A percentile compares a stretch with the other conserved stretches of the same genome.
Evolutionary conservation across 192 early-diverging fungal genomes (phyloP).

Genomic region (Lobosporangium transversale): DNA sequence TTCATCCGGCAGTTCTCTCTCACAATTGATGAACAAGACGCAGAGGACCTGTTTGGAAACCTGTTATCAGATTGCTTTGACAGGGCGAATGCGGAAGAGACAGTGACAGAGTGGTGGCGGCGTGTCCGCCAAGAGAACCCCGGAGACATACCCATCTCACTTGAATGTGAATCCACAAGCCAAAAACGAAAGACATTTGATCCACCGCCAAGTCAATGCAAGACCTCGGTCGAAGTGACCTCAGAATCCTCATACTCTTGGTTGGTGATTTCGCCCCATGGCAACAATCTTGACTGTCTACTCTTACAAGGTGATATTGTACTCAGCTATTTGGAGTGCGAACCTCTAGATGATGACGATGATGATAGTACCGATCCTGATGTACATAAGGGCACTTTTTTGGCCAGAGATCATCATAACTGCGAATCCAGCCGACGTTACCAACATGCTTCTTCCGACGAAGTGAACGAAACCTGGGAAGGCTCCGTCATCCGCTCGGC

Average conservation of each 20-base stretch:
- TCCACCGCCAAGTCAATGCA: background rate
- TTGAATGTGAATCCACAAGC: slow-evolving; percentile 14
- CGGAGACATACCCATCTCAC: slow-evolving; percentile 14
- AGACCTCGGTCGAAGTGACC: slow-evolving; percentile 6
- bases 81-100: slow-evolving; percentile 7
- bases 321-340: slow-evolving; percentile 10
- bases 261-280: slow-evolving; percentile 11
- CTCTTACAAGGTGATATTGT: slow-evolving; percentile 1
- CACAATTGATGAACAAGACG: background rate
- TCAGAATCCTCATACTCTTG: slow-evolving; percentile 10
- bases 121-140: background rate
- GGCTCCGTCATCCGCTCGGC: slow-evolving; percentile 10
- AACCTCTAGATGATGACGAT: background rate
- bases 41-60: background rate
- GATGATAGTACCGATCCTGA: background rate
- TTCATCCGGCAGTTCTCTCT: slow-evolving; percentile 7
- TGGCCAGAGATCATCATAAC: background rate
- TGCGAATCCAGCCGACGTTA: background rate
- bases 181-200: slow-evolving; percentile 4
- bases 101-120: slow-evolving; percentile 12
- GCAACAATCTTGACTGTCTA: slow-evolving; percentile 7
- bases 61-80: slow-evolving; percentile 22
- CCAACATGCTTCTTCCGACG: no score
- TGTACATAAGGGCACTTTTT: no score
- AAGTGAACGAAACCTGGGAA: background rate